A percentile compares a stretch with the other conserved stretches of the same genome.
phyloP scores from a whole-genome alignment of 257 asterid species.

The Scutellaria minor region DNA sequence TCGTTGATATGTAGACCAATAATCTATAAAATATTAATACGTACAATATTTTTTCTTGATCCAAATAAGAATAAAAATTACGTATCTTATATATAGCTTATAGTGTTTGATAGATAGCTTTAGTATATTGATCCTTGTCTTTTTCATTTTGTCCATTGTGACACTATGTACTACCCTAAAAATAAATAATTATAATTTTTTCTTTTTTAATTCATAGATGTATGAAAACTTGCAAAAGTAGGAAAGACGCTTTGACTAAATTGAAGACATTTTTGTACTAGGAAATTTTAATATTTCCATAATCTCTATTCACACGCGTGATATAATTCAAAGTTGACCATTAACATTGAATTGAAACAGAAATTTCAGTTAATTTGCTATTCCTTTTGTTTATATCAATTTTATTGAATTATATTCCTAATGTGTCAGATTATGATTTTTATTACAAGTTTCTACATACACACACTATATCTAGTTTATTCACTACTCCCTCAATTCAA shows the following conservation, averaged over 20 bases:
- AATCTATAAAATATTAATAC: conserved; percentile 10
- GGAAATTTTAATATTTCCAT: not conserved
- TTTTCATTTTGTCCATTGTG: conserved; percentile 29
- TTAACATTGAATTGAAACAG: no score
- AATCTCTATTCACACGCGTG: not conserved
- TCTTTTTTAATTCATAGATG: conserved; percentile 5
- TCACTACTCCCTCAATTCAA: no score
- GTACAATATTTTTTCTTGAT: conserved; percentile 16
- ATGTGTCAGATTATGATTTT: no score
- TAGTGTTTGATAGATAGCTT: conserved; percentile 30
- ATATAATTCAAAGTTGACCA: not conserved
- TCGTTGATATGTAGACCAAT: not conserved
- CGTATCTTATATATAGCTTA: not conserved
- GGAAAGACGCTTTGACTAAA: not conserved
- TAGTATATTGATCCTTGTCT: conserved; percentile 16
- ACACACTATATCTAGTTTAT: no score
- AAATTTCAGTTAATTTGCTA: no score
- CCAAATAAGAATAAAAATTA: conserved; percentile 16
- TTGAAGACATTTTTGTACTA: not conserved
- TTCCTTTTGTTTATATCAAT: no score
- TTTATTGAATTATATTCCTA: no score
- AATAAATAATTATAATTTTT: not conserved
- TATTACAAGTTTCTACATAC: no score
- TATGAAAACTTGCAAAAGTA: conserved; percentile 24
- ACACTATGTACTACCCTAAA: conserved; percentile 9